Evolutionary conservation across 2,329 filamentous ascomycete genomes (phyloP), one percentile per base, ranked within the genome.

Genomic region (Xylariales sp.): DNA sequence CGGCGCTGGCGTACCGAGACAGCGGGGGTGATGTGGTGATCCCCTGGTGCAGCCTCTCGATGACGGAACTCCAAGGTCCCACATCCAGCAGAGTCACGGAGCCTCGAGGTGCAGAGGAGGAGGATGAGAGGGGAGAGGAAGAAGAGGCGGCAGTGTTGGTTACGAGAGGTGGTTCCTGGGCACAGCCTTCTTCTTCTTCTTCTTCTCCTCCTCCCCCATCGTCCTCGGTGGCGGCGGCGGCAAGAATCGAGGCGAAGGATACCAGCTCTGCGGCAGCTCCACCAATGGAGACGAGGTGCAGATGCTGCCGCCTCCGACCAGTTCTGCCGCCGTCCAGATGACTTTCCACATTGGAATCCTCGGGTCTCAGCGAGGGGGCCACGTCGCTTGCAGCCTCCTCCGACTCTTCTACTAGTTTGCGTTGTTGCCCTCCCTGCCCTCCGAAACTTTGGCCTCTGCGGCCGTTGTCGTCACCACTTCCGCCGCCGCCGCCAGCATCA

Each of bases 1-100:
- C 55, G 1, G 63, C 63, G 41, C 68, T 77, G 34, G 74, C 72
- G 53, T 78, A 77, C 40, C 67, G 69, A 10, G 74, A 76, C 6
- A 76, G 48, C 1, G 60, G 50, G 0, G 70, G 70, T 1, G 75
- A 62, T 1, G 63, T 70, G 1, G 67, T 78, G 30, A 90, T 67
- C 7, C 69, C 66, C 2, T 61, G 49, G 8, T 75, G 66, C 5
- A 97, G 69, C 11, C 72, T 71, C 0, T 65, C 51, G 5, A 85
- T 67, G 10, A 90, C 78, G 3, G 60, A 46, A 0, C 66, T 67
- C 91, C 93, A 97, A 20, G 85, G 78, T 3, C 84, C 93, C 14
- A 87, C 80, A 63, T 97, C 91, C 33, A 96, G 63, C n/a, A 88
- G 78, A 5, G 70, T 74, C 10, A 93, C 62, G 21, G 62, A 44